phyloP scores from a whole-genome alignment of 768 basidiomycete species.

The Trametes gibbosa region DNA sequence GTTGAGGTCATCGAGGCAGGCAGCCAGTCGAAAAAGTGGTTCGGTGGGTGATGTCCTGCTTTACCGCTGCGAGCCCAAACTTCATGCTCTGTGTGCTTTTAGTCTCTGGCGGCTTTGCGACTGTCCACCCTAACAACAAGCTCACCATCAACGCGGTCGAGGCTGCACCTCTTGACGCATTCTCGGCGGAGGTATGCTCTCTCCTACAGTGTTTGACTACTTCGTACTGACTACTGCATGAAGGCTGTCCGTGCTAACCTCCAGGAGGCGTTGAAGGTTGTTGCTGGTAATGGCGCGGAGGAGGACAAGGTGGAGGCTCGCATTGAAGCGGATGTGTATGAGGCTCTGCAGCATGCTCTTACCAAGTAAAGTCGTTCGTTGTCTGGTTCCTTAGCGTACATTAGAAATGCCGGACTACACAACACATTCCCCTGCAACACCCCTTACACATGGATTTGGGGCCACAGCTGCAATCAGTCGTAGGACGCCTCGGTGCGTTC shows the following conservation, averaged over 20 bases:
- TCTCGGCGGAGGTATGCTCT: constrained; percentile 78
- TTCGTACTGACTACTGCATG: not conserved
- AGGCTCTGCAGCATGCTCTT: constrained; percentile 88
- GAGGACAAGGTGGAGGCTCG: constrained; percentile 91
- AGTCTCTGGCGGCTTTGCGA: constrained; percentile 98
- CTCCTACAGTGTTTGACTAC: not conserved
- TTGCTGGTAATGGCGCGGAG: constrained; percentile 82
- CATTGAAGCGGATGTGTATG: constrained; percentile 95
- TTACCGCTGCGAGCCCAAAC: not conserved
- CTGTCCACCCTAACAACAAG: constrained; percentile 95
- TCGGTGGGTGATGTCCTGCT: constrained; percentile 57
- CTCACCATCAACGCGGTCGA: constrained; percentile 97
- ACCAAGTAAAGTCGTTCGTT: constrained; percentile 36
- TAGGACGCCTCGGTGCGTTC: not conserved
- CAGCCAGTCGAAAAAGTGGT: constrained; percentile 89
- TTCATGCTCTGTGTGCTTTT: not conserved
- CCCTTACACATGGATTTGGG: not conserved
- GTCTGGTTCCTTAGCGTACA: constrained; percentile 14
- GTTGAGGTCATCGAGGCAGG: constrained; percentile 89
- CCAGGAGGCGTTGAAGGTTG: constrained; percentile 82
- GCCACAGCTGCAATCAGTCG: too few relatives aligned
- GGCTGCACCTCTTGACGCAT: constrained; percentile 87
- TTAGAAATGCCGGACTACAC: not conserved
- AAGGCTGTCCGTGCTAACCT: constrained; percentile 90
- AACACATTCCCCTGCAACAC: not conserved